Evolutionary conservation across 352 stramenopile species (phyloP), one percentile per base, ranked within the genome.

Genomic region (Globisporangium takayamanum): DNA sequence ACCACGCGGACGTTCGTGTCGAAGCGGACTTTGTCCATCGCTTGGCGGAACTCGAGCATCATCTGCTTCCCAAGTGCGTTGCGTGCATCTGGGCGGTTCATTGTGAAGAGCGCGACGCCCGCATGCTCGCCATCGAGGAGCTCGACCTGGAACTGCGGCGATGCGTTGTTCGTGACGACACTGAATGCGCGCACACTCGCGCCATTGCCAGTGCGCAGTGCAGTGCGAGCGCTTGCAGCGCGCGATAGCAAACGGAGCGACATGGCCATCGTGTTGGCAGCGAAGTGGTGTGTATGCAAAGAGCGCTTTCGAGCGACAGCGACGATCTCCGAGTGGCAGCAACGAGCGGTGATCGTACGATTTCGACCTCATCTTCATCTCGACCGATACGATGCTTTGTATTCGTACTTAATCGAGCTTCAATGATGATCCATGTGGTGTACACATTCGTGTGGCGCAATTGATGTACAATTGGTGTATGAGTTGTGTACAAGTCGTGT

Each of bases 31-130:
- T 69, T 65, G 45, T 93, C 75, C 59, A 94, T 59, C 11, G 83
- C 84, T 26, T 80, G 61, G 48, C 73, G 71, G 61, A 91, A 88
- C 67, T 96, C 84, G 50, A 52, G 37, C 80, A 95, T 88, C 67
- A 96, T 90, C 56, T 92, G 78, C 51, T 72, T 72, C 4, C 87
- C 86, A 36, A 94, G 69, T 12, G 86, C 85, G 39, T 95, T 95
- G 62, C 74, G 76, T 10, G 84, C 77, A 22, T 85, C 73, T 2
- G 80, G 80, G 20, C 87, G 77, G 45, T 72, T 70, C 84, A 94
- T 88, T 25, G 80, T 92, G 65, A 94, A 86, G 25, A 94, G 57
- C 60, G 76, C 85, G 25, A 92, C 72, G 54, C 80, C 79, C 3
- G 66, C 54, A 55, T 84, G 60, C 36, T 84, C 70, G 18, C 79